Evolutionary conservation across 164 flowering plant species (phyloP).

Genomic region (Aristolochia californica): DNA sequence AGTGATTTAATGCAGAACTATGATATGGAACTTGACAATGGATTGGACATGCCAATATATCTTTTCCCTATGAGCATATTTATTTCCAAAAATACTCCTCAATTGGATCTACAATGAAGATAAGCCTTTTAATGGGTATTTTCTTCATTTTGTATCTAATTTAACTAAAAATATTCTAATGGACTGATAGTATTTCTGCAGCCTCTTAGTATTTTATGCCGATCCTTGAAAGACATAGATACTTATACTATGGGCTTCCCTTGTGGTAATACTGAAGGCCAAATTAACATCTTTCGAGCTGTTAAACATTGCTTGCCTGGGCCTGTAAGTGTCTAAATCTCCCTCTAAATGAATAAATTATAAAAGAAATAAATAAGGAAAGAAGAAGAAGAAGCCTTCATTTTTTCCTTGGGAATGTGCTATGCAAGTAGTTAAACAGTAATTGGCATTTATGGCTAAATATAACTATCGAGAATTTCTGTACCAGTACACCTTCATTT

Average conservation of each 20-base stretch:
- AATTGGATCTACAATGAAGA: too few relatives aligned
- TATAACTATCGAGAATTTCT: background rate
- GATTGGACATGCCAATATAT: background rate
- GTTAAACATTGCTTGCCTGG: constrained; percentile 93
- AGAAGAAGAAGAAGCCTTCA: constrained; percentile 1
- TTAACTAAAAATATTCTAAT: too few relatives aligned
- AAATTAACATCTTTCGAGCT: constrained; percentile 62
- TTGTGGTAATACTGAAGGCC: constrained; percentile 65
- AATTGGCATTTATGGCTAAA: too few relatives aligned
- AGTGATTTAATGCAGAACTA: background rate
- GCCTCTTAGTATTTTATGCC: constrained; percentile 89
- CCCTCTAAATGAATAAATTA: too few relatives aligned
- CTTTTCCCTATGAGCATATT: too few relatives aligned
- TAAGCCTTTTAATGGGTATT: too few relatives aligned
- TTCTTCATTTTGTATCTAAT: too few relatives aligned
- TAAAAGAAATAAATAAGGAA: too few relatives aligned
- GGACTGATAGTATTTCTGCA: constrained; percentile 21
- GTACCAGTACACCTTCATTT: constrained; percentile 82
- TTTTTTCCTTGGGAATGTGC: background rate
- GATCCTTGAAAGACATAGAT: constrained; percentile 74
- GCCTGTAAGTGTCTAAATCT: constrained; percentile 45
- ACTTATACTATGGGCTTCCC: constrained; percentile 82
- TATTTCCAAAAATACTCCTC: too few relatives aligned
- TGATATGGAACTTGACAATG: constrained; percentile 2
- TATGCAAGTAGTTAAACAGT: too few relatives aligned